phyloP scores from a whole-genome alignment of 2,329 filamentous ascomycete species.

The Alternaria consortialis region DNA sequence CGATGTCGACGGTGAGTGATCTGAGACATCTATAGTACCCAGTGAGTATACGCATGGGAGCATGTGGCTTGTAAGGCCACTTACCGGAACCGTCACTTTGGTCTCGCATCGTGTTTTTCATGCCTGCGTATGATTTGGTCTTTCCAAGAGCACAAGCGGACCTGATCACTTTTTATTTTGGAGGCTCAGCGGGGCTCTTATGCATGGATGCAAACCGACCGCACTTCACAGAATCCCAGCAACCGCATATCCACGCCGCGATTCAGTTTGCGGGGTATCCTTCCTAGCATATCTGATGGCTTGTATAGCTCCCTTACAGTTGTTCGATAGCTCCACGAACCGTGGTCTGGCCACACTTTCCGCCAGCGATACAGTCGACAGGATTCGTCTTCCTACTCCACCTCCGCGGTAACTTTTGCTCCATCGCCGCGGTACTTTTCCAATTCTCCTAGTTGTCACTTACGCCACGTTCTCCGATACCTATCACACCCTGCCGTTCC shows the following conservation, averaged over 20 bases:
- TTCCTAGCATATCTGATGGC: neutral
- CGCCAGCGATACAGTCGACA: neutral
- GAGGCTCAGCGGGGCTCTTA: slow-evolving; percentile 1
- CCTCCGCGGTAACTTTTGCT: neutral
- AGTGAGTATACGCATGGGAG: neutral
- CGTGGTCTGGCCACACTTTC: neutral
- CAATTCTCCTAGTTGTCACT: neutral
- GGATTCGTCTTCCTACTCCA: neutral
- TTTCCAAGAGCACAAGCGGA: neutral
- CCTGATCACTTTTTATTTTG: neutral
- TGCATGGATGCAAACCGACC: neutral
- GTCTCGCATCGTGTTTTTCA: neutral
- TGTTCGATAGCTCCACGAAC: neutral
- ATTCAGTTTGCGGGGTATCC: neutral
- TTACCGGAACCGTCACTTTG: slow-evolving; percentile 1
- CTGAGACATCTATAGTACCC: slow-evolving; percentile 18
- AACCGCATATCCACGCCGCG: neutral
- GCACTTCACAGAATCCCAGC: neutral
- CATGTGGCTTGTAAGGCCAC: neutral
- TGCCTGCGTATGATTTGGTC: neutral
- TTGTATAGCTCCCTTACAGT: neutral
- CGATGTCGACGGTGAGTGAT: slow-evolving; percentile 18
- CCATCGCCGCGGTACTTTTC: slow-evolving; percentile 1
- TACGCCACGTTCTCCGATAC: neutral
- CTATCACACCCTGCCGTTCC: neutral